Conservation (phyloP, 1,284 basidiomycete species). For the Peniophora sp. region DNA sequence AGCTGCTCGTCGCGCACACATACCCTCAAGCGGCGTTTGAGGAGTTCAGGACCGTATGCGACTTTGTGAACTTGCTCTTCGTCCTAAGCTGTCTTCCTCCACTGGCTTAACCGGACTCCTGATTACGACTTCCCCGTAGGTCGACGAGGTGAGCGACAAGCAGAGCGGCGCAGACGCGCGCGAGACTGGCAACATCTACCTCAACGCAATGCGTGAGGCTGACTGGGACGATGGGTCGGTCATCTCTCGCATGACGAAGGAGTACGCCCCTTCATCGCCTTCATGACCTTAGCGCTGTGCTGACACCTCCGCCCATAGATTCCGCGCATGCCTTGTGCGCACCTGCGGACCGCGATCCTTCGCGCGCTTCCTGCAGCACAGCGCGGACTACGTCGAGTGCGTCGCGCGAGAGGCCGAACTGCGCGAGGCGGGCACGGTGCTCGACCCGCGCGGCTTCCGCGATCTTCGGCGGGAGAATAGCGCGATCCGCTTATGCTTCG, state of each 20-base stretch:
- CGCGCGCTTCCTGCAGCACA: constrained; percentile 42
- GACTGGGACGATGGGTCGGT: constrained; percentile 46
- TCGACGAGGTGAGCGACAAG: constrained; percentile 63
- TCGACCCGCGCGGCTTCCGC: constrained; percentile 44
- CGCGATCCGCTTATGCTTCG: constrained; percentile 55
- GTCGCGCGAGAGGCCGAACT: constrained; percentile 54
- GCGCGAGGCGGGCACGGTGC: constrained; percentile 45
- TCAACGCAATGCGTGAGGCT: constrained; percentile 43
- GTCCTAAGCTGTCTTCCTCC: constrained; percentile 28
- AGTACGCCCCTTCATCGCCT: constrained; percentile 31
- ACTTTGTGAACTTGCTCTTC: constrained; percentile 62
- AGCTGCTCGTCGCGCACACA: constrained; percentile 53
- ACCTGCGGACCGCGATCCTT: constrained; percentile 7
- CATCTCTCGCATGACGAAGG: constrained; percentile 51
- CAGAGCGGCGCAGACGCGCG: constrained; percentile 50
- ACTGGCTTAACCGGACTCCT: too few relatives aligned
- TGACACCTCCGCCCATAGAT: too few relatives aligned
- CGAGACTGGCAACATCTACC: constrained; percentile 43
- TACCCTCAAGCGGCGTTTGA: constrained; percentile 55
- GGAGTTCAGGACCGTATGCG: constrained; percentile 52
- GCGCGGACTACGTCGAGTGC: constrained; percentile 48
- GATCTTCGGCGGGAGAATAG: constrained; percentile 58
- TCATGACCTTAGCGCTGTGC: too few relatives aligned
- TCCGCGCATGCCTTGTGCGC: too few relatives aligned
- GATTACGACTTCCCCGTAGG: too few relatives aligned